A percentile compares a stretch with the other conserved stretches of the same genome.
Conservation (phyloP, 208 protist species). For the Crithidia sp. region DNA sequence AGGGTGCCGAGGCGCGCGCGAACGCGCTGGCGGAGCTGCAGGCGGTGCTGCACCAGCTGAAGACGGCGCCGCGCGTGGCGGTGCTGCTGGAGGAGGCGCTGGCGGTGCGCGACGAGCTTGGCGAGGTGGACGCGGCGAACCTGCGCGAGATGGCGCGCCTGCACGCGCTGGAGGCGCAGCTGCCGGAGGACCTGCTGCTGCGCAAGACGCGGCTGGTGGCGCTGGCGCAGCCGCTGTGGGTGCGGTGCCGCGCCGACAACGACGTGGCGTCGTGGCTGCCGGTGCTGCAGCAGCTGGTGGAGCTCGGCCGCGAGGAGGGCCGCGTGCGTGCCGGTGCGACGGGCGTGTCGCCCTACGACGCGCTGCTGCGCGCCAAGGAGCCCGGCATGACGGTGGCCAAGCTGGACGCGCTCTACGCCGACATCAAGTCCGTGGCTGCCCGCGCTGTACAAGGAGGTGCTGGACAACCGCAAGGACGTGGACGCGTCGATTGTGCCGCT, state of each 20-base stretch:
- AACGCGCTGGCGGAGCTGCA: constrained; percentile 39
- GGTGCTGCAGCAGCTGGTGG: constrained; percentile 50
- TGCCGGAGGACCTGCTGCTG: constrained; percentile 49
- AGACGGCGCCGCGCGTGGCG: constrained; percentile 19
- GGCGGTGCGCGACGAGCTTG: constrained; percentile 20
- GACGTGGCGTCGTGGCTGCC: constrained; percentile 56
- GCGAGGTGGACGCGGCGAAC: constrained; percentile 44
- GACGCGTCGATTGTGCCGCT: constrained; percentile 19
- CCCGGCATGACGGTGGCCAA: constrained; percentile 55
- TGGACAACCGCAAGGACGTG: constrained; percentile 37
- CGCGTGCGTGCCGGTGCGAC: constrained; percentile 16
- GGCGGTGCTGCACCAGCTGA: constrained; percentile 18
- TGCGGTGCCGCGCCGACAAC: constrained; percentile 43
- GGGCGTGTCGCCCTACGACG: constrained; percentile 48
- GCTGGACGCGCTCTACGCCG: constrained; percentile 59
- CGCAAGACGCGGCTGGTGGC: constrained; percentile 41
- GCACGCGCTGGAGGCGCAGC: constrained; percentile 24
- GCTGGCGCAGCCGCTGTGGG: constrained; percentile 42
- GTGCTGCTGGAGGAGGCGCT: not conserved
- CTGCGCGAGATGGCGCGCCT: constrained; percentile 54
- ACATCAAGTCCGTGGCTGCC: constrained; percentile 72
- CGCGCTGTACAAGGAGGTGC: constrained; percentile 51
- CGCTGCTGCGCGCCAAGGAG: constrained; percentile 68
- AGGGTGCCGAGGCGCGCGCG: constrained; percentile 42
- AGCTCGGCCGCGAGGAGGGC: constrained; percentile 49